Conservation (phyloP, 768 basidiomycete species). For the Psilocybe cubensis region DNA sequence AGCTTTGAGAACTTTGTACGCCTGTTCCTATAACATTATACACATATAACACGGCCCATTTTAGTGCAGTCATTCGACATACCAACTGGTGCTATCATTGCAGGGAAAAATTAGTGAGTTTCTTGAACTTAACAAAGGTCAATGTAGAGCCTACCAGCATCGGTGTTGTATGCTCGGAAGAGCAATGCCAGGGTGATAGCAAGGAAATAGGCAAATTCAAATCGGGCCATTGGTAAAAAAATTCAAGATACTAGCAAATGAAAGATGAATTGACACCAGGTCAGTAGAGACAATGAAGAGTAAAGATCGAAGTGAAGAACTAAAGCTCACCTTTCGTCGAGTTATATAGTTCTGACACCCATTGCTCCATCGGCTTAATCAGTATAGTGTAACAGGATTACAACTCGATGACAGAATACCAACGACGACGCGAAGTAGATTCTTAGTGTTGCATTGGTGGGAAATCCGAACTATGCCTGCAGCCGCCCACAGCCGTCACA, state of each 20-base stretch:
- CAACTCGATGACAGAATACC: no score
- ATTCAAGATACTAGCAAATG: not conserved
- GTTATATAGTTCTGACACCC: no score
- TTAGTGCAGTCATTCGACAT: not conserved
- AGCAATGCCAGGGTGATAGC: not conserved
- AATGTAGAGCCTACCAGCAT: not conserved
- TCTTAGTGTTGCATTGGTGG: no score
- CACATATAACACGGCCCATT: not conserved
- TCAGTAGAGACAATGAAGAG: not conserved
- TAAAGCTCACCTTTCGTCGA: no score
- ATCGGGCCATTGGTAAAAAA: conserved; percentile 2
- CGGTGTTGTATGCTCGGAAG: not conserved
- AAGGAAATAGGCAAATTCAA: not conserved
- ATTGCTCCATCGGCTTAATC: no score
- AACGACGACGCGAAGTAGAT: no score
- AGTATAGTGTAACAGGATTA: no score
- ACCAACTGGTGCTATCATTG: not conserved
- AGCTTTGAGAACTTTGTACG: not conserved
- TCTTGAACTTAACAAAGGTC: not conserved
- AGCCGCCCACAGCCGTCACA: no score
- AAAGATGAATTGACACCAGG: conserved; percentile 2
- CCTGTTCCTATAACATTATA: not conserved
- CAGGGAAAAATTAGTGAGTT: not conserved
- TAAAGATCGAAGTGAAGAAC: not conserved
- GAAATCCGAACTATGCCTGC: no score